Evolutionary conservation across 164 flowering plant genomes (phyloP), one percentile per base, ranked within the genome.

Genomic region (Vitis rotundifolia): DNA sequence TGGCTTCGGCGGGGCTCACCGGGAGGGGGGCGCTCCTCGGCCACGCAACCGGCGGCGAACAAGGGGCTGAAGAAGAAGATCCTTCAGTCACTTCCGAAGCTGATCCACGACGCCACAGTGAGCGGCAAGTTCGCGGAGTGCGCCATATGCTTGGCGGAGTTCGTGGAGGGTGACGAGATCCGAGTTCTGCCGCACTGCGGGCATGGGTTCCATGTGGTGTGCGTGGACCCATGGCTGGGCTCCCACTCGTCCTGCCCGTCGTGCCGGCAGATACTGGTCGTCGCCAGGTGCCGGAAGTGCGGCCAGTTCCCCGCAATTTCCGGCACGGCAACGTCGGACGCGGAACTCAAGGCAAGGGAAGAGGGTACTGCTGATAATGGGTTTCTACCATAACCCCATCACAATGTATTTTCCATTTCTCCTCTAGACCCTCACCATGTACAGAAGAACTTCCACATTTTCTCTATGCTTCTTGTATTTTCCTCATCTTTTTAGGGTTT

Each of bases 211-310:
- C 77, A 71, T 49, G 71, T 73, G 9, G 44, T 26, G 3, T 81
- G 84, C 69, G 67, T 81, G 1, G 84, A 81, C 69, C 64, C 71
- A 58, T 81, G 84, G 84, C 79, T 81, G n/a, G 73, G 62, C 1
- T 75, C 76, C 16, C 79, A 78, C 75, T 75, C 84, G 0, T 76
- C 83, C 5, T 80, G 83, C 59, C 83, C 80, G 5, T 76, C 83
- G 0, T 80, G 83, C 51, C 76, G 74, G 50, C 75, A 67, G 68
- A 57, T 76, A 14, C 53, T 70, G 64, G 78, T 63, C 18, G 71
- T 67, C 9, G 22, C 58, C 12, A 47, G 68, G 66, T 73, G 80
- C 52, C 67, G 61, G 51, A 69, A 73, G 52, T 76, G 75, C 62
- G 72, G 78, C 11, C 55, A 51, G 19, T 60, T 55, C 31, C 73